Evolutionary conservation across 2,329 filamentous ascomycete genomes (phyloP).

Genomic region (Chaetothyriales sp.): DNA sequence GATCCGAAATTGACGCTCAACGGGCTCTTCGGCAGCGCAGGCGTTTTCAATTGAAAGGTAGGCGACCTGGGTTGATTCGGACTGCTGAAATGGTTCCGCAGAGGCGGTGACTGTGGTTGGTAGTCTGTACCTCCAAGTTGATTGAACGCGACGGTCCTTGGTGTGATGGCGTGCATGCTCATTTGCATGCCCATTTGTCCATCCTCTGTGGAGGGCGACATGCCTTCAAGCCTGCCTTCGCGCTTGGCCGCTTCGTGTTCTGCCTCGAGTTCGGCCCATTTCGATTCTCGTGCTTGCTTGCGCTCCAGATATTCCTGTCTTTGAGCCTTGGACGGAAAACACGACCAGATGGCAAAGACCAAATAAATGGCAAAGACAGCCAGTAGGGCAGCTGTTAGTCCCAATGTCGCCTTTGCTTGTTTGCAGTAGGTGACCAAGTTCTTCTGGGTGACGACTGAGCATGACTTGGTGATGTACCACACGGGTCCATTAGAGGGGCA

Average conservation of each 20-base stretch:
- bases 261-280: conserved; percentile 21
- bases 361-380: conserved; percentile 14
- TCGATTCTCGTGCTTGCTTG: conserved; percentile 25
- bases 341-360: conserved; percentile 12
- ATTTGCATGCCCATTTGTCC: conserved; percentile 22
- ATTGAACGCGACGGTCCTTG: conserved; percentile 29
- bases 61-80: conserved; percentile 10
- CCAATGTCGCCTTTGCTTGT: conserved; percentile 46
- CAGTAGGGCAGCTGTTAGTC: conserved; percentile 41
- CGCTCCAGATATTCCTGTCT: conserved; percentile 19
- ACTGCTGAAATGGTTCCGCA: conserved; percentile 23
- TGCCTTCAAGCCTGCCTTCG: conserved; percentile 20
- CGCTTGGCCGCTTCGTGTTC: conserved; percentile 20
- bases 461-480: conserved; percentile 50
- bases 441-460: conserved; percentile 34
- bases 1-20: conserved; percentile 7
- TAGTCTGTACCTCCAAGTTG: conserved; percentile 25
- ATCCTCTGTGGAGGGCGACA: conserved; percentile 19
- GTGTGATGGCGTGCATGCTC: conserved; percentile 23
- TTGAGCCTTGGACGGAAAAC: conserved; percentile 25
- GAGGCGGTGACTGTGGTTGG: conserved; percentile 28
- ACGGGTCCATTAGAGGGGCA: conserved; percentile 41
- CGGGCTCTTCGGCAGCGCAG: conserved; percentile 13
- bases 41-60: conserved; percentile 11
- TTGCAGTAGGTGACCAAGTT: conserved; percentile 39